Evolutionary conservation across 2,329 filamentous ascomycete genomes (phyloP).

Genomic region (Ceratocystis albifundus): DNA sequence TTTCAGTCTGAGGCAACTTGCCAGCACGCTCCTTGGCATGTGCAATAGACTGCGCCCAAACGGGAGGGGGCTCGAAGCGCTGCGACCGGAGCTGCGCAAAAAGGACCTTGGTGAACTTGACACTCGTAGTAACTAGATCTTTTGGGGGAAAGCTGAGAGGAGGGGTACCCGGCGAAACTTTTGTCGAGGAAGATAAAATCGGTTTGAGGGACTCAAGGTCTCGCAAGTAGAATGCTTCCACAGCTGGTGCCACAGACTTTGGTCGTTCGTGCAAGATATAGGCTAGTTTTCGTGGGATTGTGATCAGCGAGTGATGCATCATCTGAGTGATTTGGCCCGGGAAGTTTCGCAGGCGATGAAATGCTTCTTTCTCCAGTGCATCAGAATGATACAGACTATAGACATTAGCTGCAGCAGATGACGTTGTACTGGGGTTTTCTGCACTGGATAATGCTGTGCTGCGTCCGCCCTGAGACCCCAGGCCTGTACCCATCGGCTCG

Average conservation of each 20-base stretch:
- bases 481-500: not conserved
- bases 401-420: not conserved
- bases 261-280: conserved; percentile 66
- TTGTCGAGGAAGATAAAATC: conserved; percentile 39
- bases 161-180: conserved; percentile 32
- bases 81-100: conserved; percentile 88
- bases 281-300: conserved; percentile 70
- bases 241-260: conserved; percentile 64
- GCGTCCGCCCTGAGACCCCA: not conserved
- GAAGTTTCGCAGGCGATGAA: conserved; percentile 77
- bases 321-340: conserved; percentile 62
- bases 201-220: conserved; percentile 66
- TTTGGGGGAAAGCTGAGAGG: conserved; percentile 55
- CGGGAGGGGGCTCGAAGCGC: conserved; percentile 55
- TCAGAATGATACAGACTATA: conserved; percentile 52
- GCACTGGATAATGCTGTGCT: not conserved
- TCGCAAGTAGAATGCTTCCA: conserved; percentile 86
- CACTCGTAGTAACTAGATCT: conserved; percentile 68
- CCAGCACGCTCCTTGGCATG: conserved; percentile 14
- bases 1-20: conserved; percentile 24
- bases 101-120: conserved; percentile 75
- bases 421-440: too few relatives aligned
- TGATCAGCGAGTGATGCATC: conserved; percentile 62
- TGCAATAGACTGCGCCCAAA: conserved; percentile 33
- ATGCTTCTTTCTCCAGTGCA: conserved; percentile 75